Base-by-base conservation (phyloP, 1,284 basidiomycete genomes). In the Quambalaria eucalypti region DNA sequence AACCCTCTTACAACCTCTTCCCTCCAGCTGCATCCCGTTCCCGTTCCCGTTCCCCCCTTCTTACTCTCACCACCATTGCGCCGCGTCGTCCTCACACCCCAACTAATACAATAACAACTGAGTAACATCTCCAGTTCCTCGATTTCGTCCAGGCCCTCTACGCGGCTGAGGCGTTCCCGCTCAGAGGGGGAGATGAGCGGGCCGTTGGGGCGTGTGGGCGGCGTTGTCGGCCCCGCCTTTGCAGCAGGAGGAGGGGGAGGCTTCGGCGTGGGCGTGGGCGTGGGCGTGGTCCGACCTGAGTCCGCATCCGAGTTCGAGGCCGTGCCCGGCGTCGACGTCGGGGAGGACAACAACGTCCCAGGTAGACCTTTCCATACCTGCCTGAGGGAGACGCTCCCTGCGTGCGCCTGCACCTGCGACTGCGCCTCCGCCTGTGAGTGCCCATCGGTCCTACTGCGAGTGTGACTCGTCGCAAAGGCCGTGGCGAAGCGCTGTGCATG, bases 61-160 rank as follows among this genome's bases (percentile, higher is more conserved):
- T n/a, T n/a, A n/a, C n/a, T n/a, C n/a, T n/a, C n/a, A n/a, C n/a
- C n/a, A n/a, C n/a, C n/a, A n/a, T n/a, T n/a, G n/a, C n/a, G n/a
- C n/a, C 31, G 10, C 16, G 10, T 21, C 4, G 5, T 39, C 42
- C 42, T 46, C 42, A 26, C 25, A 46, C 21, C 49, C 54, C 54
- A 56, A 25, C 52, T 54, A 7, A 56, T 19, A 19, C 23, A 28
- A n/a, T 75, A 75, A 54, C 74, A 72, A 14, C 52, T 53, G n/a
- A 75, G 64, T 8, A 75, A 61, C 62, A 75, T 67, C 39, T 75
- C 70, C 9, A 75, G 61, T 59, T 75, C 73, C 51, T 75, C 73
- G 3, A 75, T 61, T 47, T 75, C 73, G 48, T 75, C 73, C 28
- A 75, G 62, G 2, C 65, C 66, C 52, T 75, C 71, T 4, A 74